Conservation (phyloP, 495 filamentous ascomycete species). For the Xylaria scruposa region DNA sequence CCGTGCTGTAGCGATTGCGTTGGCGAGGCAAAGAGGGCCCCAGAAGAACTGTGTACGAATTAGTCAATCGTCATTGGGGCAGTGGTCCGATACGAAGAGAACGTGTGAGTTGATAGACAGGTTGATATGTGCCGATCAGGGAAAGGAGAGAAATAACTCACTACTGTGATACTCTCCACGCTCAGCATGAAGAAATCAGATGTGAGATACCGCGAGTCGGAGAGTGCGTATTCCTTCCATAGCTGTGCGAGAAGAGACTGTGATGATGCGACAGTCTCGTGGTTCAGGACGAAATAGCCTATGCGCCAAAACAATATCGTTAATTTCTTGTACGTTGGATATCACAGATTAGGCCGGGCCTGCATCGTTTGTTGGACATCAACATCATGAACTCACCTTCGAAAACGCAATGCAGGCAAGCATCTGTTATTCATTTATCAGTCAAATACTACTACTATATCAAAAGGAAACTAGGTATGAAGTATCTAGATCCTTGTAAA, state of each 20-base stretch:
- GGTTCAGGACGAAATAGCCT: constrained; percentile 80
- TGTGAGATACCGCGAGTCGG: constrained; percentile 83
- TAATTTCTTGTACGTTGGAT: background rate
- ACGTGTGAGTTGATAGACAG: background rate
- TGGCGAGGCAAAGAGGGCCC: constrained; percentile 80
- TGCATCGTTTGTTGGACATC: background rate
- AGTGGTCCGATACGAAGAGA: background rate
- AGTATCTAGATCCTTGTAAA: background rate
- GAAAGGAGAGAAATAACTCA: constrained; percentile 47
- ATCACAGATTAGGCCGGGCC: background rate
- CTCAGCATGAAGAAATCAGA: constrained; percentile 81
- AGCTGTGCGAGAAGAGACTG: constrained; percentile 72
- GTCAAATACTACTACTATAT: background rate
- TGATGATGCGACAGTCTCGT: constrained; percentile 50
- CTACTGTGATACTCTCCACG: constrained; percentile 82
- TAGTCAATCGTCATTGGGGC: background rate
- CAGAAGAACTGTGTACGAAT: constrained; percentile 56
- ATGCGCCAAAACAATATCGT: background rate
- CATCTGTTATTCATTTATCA: constrained; percentile 36
- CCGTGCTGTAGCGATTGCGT: constrained; percentile 65
- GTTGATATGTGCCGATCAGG: background rate
- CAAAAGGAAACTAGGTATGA: background rate
- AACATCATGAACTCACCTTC: constrained; percentile 59
- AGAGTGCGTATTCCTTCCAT: constrained; percentile 88
- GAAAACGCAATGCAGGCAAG: constrained; percentile 79